A percentile compares a stretch with the other conserved stretches of the same genome.
Evolutionary conservation across 257 asterid genomes (phyloP).

Genomic region (Solanum tacnaense): DNA sequence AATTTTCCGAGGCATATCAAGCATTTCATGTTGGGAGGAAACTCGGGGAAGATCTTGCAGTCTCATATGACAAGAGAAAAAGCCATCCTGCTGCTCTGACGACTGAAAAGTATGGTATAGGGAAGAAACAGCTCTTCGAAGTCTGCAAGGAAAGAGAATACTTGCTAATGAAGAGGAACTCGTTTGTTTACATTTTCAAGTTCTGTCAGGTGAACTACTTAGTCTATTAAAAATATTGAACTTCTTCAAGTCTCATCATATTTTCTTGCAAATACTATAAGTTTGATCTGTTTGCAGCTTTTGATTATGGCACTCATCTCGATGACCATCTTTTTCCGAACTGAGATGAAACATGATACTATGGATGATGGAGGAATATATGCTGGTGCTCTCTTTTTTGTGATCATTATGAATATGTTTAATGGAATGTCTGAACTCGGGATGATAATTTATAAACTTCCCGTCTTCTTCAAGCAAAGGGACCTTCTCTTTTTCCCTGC

Average conservation of each 20-base stretch:
- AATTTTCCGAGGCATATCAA: constrained; percentile 21
- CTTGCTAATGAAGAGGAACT: constrained; percentile 55
- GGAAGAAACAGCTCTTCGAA: constrained; percentile 38
- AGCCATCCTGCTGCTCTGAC: constrained; percentile 61
- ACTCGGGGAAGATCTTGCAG: constrained; percentile 28
- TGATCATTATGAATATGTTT: constrained; percentile 35
- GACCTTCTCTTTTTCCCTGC: constrained; percentile 47
- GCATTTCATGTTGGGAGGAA: constrained; percentile 31
- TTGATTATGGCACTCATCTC: constrained; percentile 19
- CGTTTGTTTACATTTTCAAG: constrained; percentile 46
- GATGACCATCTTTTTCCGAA: constrained; percentile 53
- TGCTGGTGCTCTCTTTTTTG: constrained; percentile 40
- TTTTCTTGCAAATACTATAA: not conserved
- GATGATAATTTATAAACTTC: constrained; percentile 50
- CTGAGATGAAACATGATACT: constrained; percentile 26
- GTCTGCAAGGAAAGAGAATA: constrained; percentile 47
- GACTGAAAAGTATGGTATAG: constrained; percentile 35
- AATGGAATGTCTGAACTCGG: constrained; percentile 50
- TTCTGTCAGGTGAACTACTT: constrained; percentile 32
- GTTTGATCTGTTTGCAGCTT: constrained; percentile 23
- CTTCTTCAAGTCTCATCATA: not conserved
- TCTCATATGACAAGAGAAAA: constrained; percentile 43
- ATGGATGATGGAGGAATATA: constrained; percentile 36
- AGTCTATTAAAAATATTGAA: not conserved
- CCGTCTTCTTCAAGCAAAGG: constrained; percentile 59